Conservation (phyloP, 2,329 filamentous ascomycete genomes). For the Xylogone sp. region DNA sequence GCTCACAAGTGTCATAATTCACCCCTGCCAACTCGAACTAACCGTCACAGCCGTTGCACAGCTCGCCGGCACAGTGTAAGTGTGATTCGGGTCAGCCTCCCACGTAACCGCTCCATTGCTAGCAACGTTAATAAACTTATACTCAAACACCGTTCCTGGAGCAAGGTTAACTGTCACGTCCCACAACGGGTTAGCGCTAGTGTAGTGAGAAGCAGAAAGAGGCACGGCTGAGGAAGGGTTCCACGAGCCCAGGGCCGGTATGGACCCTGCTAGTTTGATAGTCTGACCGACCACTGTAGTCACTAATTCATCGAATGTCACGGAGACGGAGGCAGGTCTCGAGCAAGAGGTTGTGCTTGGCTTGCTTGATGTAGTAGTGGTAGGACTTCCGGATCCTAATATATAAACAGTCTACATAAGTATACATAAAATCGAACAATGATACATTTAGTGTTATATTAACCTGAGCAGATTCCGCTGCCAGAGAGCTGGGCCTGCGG, state of each 20-base stretch:
- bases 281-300: constrained; percentile 58
- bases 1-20: background rate
- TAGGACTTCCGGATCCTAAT: background rate
- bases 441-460: constrained; percentile 15
- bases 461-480: constrained; percentile 30
- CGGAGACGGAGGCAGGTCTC: constrained; percentile 43
- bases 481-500: constrained; percentile 29
- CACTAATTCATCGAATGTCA: constrained; percentile 59
- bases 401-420: background rate
- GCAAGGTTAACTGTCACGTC: constrained; percentile 48
- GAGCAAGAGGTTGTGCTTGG: constrained; percentile 34
- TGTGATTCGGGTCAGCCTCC: constrained; percentile 51
- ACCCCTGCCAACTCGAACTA: constrained; percentile 4
- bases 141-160: constrained; percentile 54
- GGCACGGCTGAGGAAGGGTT: constrained; percentile 48
- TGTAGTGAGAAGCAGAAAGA: constrained; percentile 58
- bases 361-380: constrained; percentile 17
- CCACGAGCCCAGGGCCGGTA: constrained; percentile 60
- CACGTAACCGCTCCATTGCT: constrained; percentile 53
- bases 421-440: background rate
- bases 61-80: constrained; percentile 20
- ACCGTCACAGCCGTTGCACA: constrained; percentile 20
- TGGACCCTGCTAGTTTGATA: constrained; percentile 61
- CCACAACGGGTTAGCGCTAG: constrained; percentile 58
- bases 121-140: constrained; percentile 65